These are phyloP conservation scores for Sphaceloma murrayae DNA, from an alignment of 2,329 filamentous ascomycete species.

Conservation along the genomic window DNA sequence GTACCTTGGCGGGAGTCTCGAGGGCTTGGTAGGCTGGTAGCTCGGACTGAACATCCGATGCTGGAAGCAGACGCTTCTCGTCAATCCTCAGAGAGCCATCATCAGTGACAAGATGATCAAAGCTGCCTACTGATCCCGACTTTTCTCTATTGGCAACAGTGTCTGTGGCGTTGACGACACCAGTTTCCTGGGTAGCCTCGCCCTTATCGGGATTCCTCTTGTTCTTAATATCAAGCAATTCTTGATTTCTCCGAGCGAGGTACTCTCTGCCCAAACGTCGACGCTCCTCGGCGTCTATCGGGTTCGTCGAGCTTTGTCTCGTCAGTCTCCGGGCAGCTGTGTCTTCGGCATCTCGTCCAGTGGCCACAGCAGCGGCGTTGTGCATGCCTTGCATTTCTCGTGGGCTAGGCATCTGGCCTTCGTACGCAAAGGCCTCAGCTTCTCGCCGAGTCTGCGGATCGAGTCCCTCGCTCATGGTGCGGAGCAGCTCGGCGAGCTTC, in stretches of 20 bases:
- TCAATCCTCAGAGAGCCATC: constrained; percentile 31
- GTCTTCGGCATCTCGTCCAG: constrained; percentile 22
- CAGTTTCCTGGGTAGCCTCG: constrained; percentile 16
- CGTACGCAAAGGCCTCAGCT: constrained; percentile 31
- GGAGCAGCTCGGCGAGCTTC: constrained; percentile 50
- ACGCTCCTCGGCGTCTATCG: constrained; percentile 28
- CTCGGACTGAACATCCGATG: constrained; percentile 19
- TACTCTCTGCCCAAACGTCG: constrained; percentile 30
- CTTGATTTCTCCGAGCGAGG: constrained; percentile 28
- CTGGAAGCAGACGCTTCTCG: constrained; percentile 5
- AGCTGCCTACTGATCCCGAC: constrained; percentile 23
- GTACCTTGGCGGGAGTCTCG: not conserved
- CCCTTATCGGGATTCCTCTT: constrained; percentile 20
- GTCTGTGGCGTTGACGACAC: constrained; percentile 22
- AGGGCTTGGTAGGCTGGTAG: not conserved
- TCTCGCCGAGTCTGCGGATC: constrained; percentile 36
- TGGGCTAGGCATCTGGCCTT: constrained; percentile 26
- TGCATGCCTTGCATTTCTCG: constrained; percentile 26
- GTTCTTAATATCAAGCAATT: constrained; percentile 28
- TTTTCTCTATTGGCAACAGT: constrained; percentile 16
- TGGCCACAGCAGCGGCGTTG: constrained; percentile 29
- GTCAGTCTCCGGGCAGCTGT: constrained; percentile 11
- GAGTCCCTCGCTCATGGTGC: constrained; percentile 52
- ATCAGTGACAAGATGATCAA: constrained; percentile 34
- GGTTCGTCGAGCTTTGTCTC: constrained; percentile 15